Percentiles rank a stretch among this genome's conserved stretches.
phyloP scores from a whole-genome alignment of 2,329 filamentous ascomycete genomes.

The Dactylellina sp. region DNA sequence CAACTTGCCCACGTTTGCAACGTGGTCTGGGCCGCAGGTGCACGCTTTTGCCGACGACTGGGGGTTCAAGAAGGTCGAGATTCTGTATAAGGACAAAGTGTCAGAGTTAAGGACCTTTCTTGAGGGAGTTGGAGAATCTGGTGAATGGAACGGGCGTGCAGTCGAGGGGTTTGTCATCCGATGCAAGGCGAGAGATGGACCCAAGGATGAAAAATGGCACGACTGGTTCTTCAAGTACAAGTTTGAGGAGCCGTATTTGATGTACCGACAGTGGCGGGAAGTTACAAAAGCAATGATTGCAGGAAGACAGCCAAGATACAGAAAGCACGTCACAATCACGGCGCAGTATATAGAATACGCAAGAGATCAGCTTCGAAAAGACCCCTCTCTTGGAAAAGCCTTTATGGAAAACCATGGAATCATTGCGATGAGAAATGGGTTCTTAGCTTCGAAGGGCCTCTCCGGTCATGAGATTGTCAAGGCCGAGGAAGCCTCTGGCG shows the following conservation, averaged over 20 bases:
- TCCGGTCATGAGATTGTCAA: constrained; percentile 77
- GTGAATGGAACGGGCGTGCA: constrained; percentile 88
- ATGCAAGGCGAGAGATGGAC: constrained; percentile 74
- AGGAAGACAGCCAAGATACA: constrained; percentile 78
- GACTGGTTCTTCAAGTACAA: constrained; percentile 99
- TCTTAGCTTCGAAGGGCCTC: constrained; percentile 82
- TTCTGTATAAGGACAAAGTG: constrained; percentile 80
- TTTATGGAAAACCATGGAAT: constrained; percentile 95
- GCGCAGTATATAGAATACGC: constrained; percentile 90
- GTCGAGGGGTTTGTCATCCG: constrained; percentile 97
- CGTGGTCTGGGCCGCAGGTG: constrained; percentile 83
- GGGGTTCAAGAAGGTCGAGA: constrained; percentile 91
- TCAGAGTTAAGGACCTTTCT: constrained; percentile 81
- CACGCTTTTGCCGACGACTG: constrained; percentile 89
- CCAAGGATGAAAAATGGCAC: constrained; percentile 71
- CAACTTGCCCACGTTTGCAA: constrained; percentile 91
- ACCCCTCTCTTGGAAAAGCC: constrained; percentile 75
- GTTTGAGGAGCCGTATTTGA: constrained; percentile 97
- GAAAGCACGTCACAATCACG: constrained; percentile 89
- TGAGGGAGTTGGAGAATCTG: constrained; percentile 85
- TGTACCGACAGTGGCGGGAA: constrained; percentile 99
- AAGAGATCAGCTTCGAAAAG: constrained; percentile 75
- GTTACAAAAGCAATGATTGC: constrained; percentile 90
- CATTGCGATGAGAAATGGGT: constrained; percentile 88
- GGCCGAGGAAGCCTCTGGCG: constrained; percentile 73